Percentiles rank a stretch among this genome's conserved stretches.
Evolutionary conservation across 805 yeast species (phyloP).

Genomic region (Candida mattraensis): DNA sequence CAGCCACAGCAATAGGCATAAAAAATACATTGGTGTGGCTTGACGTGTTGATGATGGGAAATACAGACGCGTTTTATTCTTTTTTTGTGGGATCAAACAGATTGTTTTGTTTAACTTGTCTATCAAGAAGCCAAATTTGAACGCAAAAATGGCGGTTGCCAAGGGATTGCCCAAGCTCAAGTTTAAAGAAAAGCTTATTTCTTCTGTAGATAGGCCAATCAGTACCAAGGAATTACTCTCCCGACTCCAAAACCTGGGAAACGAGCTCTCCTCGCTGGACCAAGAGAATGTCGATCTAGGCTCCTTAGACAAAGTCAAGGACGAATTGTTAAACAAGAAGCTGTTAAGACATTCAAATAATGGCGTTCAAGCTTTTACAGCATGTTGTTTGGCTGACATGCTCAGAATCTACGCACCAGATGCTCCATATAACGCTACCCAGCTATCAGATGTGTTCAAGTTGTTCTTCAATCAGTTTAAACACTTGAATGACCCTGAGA

Average conservation of each 20-base stretch:
- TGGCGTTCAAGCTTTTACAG: constrained; percentile 68
- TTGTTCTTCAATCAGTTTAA: constrained; percentile 64
- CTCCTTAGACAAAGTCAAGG: constrained; percentile 45
- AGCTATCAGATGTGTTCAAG: constrained; percentile 64
- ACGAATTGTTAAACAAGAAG: constrained; percentile 57
- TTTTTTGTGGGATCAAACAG: constrained; percentile 8
- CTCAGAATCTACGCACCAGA: constrained; percentile 82
- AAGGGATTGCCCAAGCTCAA: constrained; percentile 18
- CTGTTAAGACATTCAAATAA: constrained; percentile 57
- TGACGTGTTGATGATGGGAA: not conserved
- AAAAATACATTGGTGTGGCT: constrained; percentile 1
- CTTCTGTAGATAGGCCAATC: constrained; percentile 57
- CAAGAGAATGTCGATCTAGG: constrained; percentile 56
- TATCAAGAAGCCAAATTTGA: not conserved
- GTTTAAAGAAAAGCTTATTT: constrained; percentile 38
- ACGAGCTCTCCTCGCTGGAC: constrained; percentile 61
- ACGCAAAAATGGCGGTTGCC: constrained; percentile 18
- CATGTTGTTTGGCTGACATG: constrained; percentile 76
- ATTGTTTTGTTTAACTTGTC: constrained; percentile 1
- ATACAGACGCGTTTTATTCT: constrained; percentile 10
- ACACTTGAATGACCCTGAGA: constrained; percentile 48
- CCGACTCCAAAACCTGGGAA: constrained; percentile 57
- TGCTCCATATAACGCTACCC: constrained; percentile 74
- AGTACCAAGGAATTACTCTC: constrained; percentile 59
- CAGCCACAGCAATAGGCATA: not conserved